These are phyloP conservation scores for Saturnispora dispora DNA, from an alignment of 805 yeast genomes.

Conservation along the genomic window DNA sequence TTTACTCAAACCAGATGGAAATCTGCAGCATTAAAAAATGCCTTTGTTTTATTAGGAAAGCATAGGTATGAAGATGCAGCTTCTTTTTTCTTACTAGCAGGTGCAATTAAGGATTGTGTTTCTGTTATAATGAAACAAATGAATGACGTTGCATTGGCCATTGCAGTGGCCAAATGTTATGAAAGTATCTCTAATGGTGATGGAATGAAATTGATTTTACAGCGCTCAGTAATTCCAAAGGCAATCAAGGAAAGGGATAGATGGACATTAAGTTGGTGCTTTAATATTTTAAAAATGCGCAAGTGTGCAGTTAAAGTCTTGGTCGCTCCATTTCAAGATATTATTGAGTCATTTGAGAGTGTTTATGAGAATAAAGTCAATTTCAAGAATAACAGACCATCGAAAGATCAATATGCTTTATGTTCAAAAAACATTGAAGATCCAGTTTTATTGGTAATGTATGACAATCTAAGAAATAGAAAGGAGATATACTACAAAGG, in stretches of 20 bases:
- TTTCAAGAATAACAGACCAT: constrained; percentile 31
- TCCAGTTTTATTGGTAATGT: constrained; percentile 68
- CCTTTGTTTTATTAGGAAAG: constrained; percentile 80
- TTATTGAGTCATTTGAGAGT: constrained; percentile 23
- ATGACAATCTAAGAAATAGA: constrained; percentile 48
- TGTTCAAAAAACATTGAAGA: constrained; percentile 42
- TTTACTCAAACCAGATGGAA: constrained; percentile 71
- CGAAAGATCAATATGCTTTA: constrained; percentile 5
- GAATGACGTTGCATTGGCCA: constrained; percentile 62
- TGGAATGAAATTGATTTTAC: constrained; percentile 40
- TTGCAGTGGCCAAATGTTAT: constrained; percentile 72
- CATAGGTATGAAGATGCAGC: constrained; percentile 87
- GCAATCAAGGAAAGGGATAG: constrained; percentile 59
- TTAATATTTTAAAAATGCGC: constrained; percentile 51
- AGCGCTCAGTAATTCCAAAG: constrained; percentile 40
- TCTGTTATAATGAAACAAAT: constrained; percentile 62
- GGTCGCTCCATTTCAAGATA: constrained; percentile 41
- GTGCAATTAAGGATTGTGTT: constrained; percentile 65
- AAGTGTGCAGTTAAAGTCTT: constrained; percentile 53
- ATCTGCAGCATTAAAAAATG: constrained; percentile 85
- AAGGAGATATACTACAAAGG: constrained; percentile 43
- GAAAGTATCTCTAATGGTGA: constrained; percentile 52
- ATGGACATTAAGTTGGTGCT: constrained; percentile 78
- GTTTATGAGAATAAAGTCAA: constrained; percentile 15
- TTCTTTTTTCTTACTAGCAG: constrained; percentile 75